A percentile compares a stretch with the other conserved stretches of the same genome.
Conservation (phyloP, 331 rosid genomes). For the Acacia concinna region DNA sequence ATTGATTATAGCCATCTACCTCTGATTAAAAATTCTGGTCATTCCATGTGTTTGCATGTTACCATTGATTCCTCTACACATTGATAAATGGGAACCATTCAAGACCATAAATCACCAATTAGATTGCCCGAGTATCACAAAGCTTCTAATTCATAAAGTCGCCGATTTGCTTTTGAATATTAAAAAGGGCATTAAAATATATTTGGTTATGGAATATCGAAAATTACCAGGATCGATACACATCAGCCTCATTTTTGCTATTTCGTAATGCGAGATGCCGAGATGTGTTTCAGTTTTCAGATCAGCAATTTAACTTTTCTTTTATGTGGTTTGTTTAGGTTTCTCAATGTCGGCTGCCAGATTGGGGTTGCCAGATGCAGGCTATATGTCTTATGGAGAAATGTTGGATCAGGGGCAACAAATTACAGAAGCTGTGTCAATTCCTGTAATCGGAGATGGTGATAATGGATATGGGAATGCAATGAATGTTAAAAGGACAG, state of each 20-base stretch:
- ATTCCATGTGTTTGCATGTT: neutral
- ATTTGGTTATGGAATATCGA: neutral
- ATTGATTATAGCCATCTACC: neutral
- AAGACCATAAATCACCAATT: neutral
- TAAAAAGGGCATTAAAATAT: neutral
- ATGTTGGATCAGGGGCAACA: conserved; percentile 75
- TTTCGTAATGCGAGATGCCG: neutral
- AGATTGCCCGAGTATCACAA: neutral
- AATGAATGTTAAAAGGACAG: conserved; percentile 85
- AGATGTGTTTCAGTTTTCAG: neutral
- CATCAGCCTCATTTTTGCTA: neutral
- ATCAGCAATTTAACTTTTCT: neutral
- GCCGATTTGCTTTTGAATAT: neutral
- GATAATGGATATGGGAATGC: conserved; percentile 92
- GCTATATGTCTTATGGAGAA: conserved; percentile 84
- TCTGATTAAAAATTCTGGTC: neutral
- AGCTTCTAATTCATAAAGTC: neutral
- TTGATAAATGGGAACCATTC: neutral
- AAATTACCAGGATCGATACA: neutral
- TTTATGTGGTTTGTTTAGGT: conserved; percentile 44
- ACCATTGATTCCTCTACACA: neutral
- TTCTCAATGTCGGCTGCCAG: conserved; percentile 78
- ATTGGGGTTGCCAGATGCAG: conserved; percentile 82
- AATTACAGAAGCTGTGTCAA: conserved; percentile 66
- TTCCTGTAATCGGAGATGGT: conserved; percentile 90